phyloP scores from a whole-genome alignment of 2,329 filamentous ascomycete species.

The Drechslerella coelobrocha region DNA sequence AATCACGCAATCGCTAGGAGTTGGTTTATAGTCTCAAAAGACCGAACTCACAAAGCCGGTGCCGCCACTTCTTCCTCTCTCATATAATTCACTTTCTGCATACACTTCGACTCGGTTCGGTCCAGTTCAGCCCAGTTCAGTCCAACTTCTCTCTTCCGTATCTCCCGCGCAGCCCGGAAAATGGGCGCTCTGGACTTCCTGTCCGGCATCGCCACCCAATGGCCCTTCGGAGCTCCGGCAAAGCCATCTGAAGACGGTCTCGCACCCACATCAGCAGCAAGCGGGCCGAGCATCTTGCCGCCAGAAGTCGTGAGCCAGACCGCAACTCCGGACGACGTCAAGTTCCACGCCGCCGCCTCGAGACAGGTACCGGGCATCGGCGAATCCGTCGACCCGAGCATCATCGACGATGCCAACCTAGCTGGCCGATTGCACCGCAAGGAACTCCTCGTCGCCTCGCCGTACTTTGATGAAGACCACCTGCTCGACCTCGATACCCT shows the following conservation, averaged over 20 bases:
- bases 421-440: slow-evolving; percentile 14
- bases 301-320: slow-evolving; percentile 26
- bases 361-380: slow-evolving; percentile 29
- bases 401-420: slow-evolving; percentile 37
- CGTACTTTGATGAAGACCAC: slow-evolving; percentile 74
- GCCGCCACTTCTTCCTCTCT: not conserved
- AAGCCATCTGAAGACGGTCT: slow-evolving; percentile 4
- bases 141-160: not conserved
- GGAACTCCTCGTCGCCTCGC: slow-evolving; percentile 64
- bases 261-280: not conserved
- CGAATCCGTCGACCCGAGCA: slow-evolving; percentile 27
- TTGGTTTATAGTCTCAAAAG: not conserved
- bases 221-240: slow-evolving; percentile 13
- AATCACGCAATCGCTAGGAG: not conserved
- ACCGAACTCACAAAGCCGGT: not conserved
- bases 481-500: slow-evolving; percentile 75
- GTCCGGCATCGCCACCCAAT: slow-evolving; percentile 30
- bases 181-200: slow-evolving; percentile 43
- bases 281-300: not conserved
- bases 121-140: no score
- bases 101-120: no score
- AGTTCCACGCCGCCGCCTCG: slow-evolving; percentile 27
- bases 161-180: not conserved
- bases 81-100: not conserved
- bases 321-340: slow-evolving; percentile 15